Evolutionary conservation across 2,329 filamentous ascomycete genomes (phyloP).

Genomic region (Microdochium trichocladiopsis): DNA sequence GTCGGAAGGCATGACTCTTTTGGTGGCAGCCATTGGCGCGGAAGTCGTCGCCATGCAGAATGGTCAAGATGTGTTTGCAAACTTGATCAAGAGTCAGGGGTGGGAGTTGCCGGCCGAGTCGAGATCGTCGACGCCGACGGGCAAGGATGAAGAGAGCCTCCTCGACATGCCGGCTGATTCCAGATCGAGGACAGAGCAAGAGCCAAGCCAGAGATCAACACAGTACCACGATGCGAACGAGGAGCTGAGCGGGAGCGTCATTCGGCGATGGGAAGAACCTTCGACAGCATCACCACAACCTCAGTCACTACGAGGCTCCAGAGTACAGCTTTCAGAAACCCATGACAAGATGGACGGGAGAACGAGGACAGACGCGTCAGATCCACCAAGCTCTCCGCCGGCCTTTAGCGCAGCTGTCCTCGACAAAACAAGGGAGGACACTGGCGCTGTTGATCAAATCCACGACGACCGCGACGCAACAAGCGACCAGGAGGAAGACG

Average conservation of each 20-base stretch:
- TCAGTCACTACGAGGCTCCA: conserved; percentile 32
- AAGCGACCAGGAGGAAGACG: not conserved
- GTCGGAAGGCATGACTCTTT: conserved; percentile 61
- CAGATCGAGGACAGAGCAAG: not conserved
- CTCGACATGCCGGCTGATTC: conserved; percentile 4
- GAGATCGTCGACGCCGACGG: conserved; percentile 10
- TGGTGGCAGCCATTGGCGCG: conserved; percentile 70
- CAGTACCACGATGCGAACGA: conserved; percentile 8
- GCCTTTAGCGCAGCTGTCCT: not conserved
- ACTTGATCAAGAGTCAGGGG: not conserved
- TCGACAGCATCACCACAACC: conserved; percentile 46
- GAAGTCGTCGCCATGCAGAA: conserved; percentile 62
- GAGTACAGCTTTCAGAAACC: not conserved
- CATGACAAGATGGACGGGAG: not conserved
- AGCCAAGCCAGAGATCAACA: conserved; percentile 2
- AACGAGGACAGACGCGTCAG: not conserved
- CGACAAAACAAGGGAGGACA: not conserved
- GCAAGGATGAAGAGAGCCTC: conserved; percentile 6
- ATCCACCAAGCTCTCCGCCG: not conserved
- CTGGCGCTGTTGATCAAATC: too few species aligned
- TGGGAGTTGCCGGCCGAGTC: conserved; percentile 16
- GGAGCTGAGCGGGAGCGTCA: conserved; percentile 22
- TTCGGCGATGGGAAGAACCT: conserved; percentile 20
- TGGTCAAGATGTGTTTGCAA: conserved; percentile 47
- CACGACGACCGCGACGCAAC: not conserved